phyloP scores from a whole-genome alignment of 306 rosid genomes.

The Fagus crenata region DNA sequence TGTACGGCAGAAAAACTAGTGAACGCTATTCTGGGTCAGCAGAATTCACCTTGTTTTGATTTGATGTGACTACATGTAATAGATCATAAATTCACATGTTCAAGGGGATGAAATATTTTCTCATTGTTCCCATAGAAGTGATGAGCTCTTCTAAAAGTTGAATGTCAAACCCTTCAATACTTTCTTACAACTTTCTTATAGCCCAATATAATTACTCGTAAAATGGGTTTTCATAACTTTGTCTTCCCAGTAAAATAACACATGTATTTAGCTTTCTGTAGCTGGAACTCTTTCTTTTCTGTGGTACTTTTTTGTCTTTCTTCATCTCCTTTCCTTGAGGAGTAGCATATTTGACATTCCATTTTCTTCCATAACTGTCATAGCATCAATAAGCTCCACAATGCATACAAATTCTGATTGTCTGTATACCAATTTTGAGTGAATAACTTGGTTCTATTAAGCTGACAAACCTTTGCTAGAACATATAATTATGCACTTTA shows the following conservation, averaged over 20 bases:
- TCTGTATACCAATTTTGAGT: not conserved
- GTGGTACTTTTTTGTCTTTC: not conserved
- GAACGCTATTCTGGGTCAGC: too few relatives aligned
- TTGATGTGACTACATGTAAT: too few relatives aligned
- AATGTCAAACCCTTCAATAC: not conserved
- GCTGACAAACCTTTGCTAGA: not conserved
- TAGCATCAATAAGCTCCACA: not conserved
- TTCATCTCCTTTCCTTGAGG: not conserved
- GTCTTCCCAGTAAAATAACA: not conserved
- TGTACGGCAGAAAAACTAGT: too few relatives aligned
- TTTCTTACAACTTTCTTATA: not conserved
- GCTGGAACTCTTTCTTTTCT: not conserved
- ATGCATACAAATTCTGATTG: not conserved
- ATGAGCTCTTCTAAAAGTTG: not conserved
- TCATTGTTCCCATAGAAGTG: not conserved
- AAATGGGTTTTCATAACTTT: not conserved
- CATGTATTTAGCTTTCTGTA: not conserved
- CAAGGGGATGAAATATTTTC: not conserved
- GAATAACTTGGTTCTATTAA: not conserved
- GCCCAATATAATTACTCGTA: not conserved
- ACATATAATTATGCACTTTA: not conserved
- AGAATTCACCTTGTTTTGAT: too few relatives aligned
- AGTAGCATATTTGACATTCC: not conserved
- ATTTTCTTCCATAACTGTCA: not conserved
- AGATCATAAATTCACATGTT: not conserved